Evolutionary conservation across 1,139 yeast species (phyloP), one percentile per base, ranked within the genome.

Genomic region (Blastobotrys aristatus): DNA sequence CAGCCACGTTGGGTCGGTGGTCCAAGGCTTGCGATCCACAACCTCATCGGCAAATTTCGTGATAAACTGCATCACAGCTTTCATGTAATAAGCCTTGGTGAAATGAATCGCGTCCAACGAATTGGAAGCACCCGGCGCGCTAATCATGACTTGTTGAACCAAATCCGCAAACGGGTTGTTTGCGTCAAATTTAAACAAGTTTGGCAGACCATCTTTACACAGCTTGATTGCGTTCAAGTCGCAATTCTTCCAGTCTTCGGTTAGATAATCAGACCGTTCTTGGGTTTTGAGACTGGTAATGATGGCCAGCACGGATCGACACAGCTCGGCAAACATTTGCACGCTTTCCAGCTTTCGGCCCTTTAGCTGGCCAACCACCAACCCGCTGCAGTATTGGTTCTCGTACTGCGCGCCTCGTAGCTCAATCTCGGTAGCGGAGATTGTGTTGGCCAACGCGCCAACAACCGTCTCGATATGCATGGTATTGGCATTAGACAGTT

Each of bases 361-460:
- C 0, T 88, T 76, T 2, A 87, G 58, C 54, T 84, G 88, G 42
- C 72, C 71, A 2, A 80, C 66, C 0, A 85, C 62, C 17, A 81
- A 57, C 0, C 72, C 69, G 7, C 31, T 16, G 1, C 65, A 64
- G 37, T 61, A 53, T 41, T 67, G 66, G 13, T 59, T 53, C 2
- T 66, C 55, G 8, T 75, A 64, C 3, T 68, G 53, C 2, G 66
- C 61, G 0, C 94, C 94, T 50, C 96, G 72, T 20, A 84, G 64
- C 0, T 84, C 70, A 11, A 85, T 80, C 58, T 87, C 96, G 13
- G 76, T 62, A 0, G 86, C 76, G 49, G 79, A 77, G 26, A 86
- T 76, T 0, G 87, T 77, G 53, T 76, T 75, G 3, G 77, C 69
- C 31, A 66, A 8, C 0, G 87, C 76, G 53, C 76, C 75, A 3